Base-by-base conservation (phyloP, 192 early-diverging fungal species). In the Coemansia sp. region DNA sequence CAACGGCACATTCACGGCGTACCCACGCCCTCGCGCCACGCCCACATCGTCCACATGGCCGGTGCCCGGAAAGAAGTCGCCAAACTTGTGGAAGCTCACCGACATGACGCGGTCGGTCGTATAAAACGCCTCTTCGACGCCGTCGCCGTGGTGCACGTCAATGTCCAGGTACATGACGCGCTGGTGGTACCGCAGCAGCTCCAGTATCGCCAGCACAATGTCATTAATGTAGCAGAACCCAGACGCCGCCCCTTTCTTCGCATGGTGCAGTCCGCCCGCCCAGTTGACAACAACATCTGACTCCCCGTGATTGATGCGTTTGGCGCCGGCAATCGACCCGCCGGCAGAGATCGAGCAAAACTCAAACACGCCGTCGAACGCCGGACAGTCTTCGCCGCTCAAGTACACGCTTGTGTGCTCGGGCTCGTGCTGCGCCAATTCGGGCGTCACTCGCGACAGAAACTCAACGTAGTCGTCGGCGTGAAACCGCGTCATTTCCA, bases 141-240 rank as follows among this genome's bases (percentile, higher is more conserved):
- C 97, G 69, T 99, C 97, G 25, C 97, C 97, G 73, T 99, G 97
- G 70, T 99, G 97, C n/a, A 97, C 94, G 70, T 99, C 97, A 65
- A 97, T 97, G 76, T 99, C 97, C 59, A 96, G 89, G 73, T 99
- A 99, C 21, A 99, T 73, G 2, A 99, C 94, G 8, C 95, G 89
- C 60, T 93, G 91, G 67, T 94, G 88, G 73, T 86, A 88, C 57
- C 88, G 79, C 69, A 98, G 70, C 59, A 99, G 76, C 63, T 99
- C 94, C 67, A 96, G 66, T 32, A 98, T 94, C 0, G 87, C 92
- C 41, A 98, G 78, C 7, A 97, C 96, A 71, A 96, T 97, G 64
- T 98, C 96, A 78, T 97, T 97, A 29, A 96, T 90, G 82, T 97
- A 98, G 81, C 96, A 98, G 78, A 98, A 98, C 39, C 96, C 96